Evolutionary conservation across 2,329 filamentous ascomycete genomes (phyloP).

Genomic region (Beauveria sp.): DNA sequence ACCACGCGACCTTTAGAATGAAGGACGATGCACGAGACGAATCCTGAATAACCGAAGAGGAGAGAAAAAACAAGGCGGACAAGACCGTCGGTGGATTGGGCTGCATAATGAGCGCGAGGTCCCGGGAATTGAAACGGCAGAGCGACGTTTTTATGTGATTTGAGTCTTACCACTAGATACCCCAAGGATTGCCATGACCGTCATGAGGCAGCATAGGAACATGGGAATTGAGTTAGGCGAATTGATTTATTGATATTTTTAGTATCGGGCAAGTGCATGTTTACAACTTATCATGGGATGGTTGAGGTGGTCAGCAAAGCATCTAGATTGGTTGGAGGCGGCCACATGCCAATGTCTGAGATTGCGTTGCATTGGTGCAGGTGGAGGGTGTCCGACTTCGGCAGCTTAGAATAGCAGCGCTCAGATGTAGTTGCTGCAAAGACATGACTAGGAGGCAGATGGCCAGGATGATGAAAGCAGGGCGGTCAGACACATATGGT

Average conservation of each 20-base stretch:
- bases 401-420: neutral
- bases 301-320: neutral
- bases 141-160: slow-evolving; percentile 9
- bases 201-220: slow-evolving; percentile 12
- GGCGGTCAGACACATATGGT: neutral
- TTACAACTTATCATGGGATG: neutral
- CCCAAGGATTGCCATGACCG: slow-evolving; percentile 13
- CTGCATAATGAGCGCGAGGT: slow-evolving; percentile 13
- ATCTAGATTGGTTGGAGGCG: neutral
- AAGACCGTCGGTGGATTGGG: neutral
- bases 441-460: neutral
- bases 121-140: slow-evolving; percentile 10
- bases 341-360: neutral
- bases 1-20: neutral
- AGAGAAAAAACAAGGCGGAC: neutral
- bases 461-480: neutral
- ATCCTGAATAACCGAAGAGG: neutral
- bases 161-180: slow-evolving; percentile 11
- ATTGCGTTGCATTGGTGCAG: neutral
- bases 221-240: slow-evolving; percentile 6
- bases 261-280: neutral
- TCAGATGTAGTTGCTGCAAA: neutral
- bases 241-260: neutral
- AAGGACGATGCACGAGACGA: neutral
- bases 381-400: neutral